phyloP scores from a whole-genome alignment of 192 early-diverging fungal genomes.

The Podila epicladia region DNA sequence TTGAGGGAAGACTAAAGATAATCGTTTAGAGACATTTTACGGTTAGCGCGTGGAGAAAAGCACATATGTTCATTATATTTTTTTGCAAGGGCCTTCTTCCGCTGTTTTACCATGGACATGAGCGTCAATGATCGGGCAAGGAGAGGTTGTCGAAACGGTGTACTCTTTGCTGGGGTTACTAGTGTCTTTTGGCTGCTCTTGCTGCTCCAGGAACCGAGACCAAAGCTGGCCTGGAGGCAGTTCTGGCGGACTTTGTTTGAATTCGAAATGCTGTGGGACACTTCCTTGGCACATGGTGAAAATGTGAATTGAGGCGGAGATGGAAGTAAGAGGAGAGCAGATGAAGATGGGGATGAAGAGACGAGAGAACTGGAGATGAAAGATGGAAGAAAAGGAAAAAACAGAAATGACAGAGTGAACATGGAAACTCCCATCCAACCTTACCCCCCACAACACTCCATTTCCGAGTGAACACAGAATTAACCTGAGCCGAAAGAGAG shows the following conservation, averaged over 20 bases:
- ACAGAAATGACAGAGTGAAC: neutral
- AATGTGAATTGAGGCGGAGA: neutral
- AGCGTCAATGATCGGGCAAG: constrained; percentile 52
- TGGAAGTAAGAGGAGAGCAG: neutral
- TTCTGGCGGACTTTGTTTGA: constrained; percentile 33
- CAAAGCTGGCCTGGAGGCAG: constrained; percentile 12
- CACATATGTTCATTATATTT: too few species aligned
- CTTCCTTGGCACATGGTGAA: constrained; percentile 37
- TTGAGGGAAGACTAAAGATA: constrained; percentile 42
- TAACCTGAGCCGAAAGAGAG: too few species aligned
- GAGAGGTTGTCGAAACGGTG: constrained; percentile 11
- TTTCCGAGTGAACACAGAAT: too few species aligned
- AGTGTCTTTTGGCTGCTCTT: neutral
- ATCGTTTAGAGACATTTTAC: neutral
- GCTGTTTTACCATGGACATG: constrained; percentile 43
- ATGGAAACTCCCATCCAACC: neutral
- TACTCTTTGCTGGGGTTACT: constrained; percentile 9
- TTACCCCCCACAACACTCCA: too few species aligned
- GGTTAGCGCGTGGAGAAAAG: neutral
- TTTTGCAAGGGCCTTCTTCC: too few species aligned
- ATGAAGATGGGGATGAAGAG: neutral
- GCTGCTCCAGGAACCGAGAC: constrained; percentile 25
- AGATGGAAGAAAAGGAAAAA: neutral
- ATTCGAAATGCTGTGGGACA: constrained; percentile 27
- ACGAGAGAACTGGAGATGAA: neutral